Evolutionary conservation across 2,329 filamentous ascomycete species (phyloP).

Genomic region (Claviceps fusiformis): DNA sequence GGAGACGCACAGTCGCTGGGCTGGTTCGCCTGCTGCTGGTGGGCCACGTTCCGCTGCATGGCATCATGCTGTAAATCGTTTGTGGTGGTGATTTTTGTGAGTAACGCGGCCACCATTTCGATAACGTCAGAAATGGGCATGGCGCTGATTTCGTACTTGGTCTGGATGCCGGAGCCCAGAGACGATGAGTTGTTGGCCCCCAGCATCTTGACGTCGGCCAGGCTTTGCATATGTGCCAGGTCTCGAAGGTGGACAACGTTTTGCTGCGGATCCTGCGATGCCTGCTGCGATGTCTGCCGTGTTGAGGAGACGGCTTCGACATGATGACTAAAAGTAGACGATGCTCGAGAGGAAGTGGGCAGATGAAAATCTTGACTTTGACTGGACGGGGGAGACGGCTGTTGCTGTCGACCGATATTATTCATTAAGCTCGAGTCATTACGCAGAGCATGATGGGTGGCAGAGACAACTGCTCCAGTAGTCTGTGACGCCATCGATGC

Average conservation of each 20-base stretch:
- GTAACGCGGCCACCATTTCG: conserved; percentile 92
- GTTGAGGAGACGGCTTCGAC: neutral
- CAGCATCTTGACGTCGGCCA: conserved; percentile 66
- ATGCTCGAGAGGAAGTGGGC: conserved; percentile 10
- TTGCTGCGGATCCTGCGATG: conserved; percentile 21
- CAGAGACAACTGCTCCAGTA: conserved; percentile 16
- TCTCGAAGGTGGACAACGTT: conserved; percentile 69
- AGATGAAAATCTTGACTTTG: conserved; percentile 19
- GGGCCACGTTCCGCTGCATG: conserved; percentile 57
- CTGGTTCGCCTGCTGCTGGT: conserved; percentile 40
- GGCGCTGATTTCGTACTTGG: conserved; percentile 84
- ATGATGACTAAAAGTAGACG: conserved; percentile 1
- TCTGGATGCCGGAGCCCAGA: conserved; percentile 34
- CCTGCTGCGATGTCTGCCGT: too few species aligned
- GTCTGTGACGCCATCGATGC: conserved; percentile 37
- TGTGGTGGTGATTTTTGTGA: conserved; percentile 94
- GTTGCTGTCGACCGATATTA: conserved; percentile 13
- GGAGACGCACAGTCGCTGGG: conserved; percentile 41
- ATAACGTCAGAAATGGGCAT: conserved; percentile 98
- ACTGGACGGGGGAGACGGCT: conserved; percentile 24
- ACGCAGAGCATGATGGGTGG: conserved; percentile 3
- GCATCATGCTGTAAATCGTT: conserved; percentile 93
- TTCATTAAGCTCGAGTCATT: conserved; percentile 9
- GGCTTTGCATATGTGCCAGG: conserved; percentile 78
- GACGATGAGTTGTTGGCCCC: conserved; percentile 34